A percentile compares a stretch with the other conserved stretches of the same genome.
These are phyloP conservation scores for Spongispora temasekensis DNA, from an alignment of 1,284 basidiomycete species.

Conservation along the genomic window DNA sequence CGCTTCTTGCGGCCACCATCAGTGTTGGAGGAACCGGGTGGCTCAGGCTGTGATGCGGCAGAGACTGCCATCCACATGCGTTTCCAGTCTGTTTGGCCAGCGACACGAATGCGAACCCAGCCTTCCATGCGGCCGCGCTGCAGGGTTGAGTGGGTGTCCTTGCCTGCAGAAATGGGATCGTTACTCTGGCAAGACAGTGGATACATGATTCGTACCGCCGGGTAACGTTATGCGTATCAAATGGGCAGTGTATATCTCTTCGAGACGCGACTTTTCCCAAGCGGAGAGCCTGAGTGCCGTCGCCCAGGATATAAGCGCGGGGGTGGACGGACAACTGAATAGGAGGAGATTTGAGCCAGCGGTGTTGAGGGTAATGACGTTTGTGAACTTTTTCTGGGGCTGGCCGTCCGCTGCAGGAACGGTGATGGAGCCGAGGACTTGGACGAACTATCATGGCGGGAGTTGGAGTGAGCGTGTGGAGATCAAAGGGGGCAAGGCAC, in stretches of 20 bases:
- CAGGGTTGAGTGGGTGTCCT: slow-evolving; percentile 67
- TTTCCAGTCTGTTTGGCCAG: slow-evolving; percentile 97
- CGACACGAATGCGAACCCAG: slow-evolving; percentile 89
- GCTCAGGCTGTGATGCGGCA: slow-evolving; percentile 40
- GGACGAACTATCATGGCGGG: slow-evolving; percentile 55
- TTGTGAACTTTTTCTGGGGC: slow-evolving; percentile 62
- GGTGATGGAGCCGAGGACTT: slow-evolving; percentile 74
- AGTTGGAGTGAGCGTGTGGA: slow-evolving; percentile 6
- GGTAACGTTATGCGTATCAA: slow-evolving; percentile 75
- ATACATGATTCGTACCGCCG: slow-evolving; percentile 42
- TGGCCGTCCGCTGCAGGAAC: slow-evolving; percentile 50
- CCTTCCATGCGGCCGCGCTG: slow-evolving; percentile 83
- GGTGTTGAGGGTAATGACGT: slow-evolving; percentile 92
- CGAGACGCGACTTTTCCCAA: slow-evolving; percentile 95
- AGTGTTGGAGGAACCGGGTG: slow-evolving; percentile 9
- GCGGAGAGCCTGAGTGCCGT: slow-evolving; percentile 87
- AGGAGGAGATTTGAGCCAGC: slow-evolving; percentile 90
- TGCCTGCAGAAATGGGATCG: slow-evolving; percentile 45
- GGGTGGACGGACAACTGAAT: slow-evolving; percentile 80
- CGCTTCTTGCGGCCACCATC: slow-evolving; percentile 53
- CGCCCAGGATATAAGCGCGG: slow-evolving; percentile 84
- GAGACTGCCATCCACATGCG: slow-evolving; percentile 85
- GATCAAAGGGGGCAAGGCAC: slow-evolving; percentile 34
- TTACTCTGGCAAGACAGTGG: slow-evolving; percentile 6
- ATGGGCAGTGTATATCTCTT: slow-evolving; percentile 98